Conservation (phyloP, 1,139 yeast genomes). For the Sugiyamaella xylanicola region DNA sequence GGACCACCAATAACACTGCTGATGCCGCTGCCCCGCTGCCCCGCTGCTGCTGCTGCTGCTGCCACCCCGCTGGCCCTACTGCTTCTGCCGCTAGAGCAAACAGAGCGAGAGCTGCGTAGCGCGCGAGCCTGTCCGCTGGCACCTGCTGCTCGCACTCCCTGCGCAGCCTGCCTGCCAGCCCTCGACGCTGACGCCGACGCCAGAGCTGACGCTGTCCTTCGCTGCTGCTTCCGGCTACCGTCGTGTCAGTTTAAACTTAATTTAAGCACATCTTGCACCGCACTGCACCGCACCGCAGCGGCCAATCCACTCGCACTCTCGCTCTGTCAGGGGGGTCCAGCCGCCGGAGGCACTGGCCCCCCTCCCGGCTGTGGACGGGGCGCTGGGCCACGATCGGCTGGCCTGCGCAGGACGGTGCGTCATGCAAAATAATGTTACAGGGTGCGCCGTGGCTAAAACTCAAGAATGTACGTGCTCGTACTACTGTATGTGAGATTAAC, state of each 20-base stretch:
- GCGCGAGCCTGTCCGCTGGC: too few relatives aligned
- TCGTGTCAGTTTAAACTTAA: neutral
- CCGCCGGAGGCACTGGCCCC: neutral
- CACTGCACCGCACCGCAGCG: neutral
- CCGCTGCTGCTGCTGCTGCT: too few relatives aligned
- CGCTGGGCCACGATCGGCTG: neutral
- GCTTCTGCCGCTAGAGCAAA: too few relatives aligned
- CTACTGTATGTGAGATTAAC: neutral
- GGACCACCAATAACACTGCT: too few relatives aligned
- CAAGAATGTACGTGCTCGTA: conserved; percentile 1
- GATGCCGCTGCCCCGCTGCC: too few relatives aligned
- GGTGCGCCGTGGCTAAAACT: conserved; percentile 15
- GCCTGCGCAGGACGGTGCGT: conserved; percentile 8
- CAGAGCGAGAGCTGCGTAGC: too few relatives aligned
- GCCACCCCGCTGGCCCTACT: too few relatives aligned
- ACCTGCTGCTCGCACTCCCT: too few relatives aligned
- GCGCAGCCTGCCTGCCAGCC: too few relatives aligned
- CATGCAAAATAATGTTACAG: conserved; percentile 17
- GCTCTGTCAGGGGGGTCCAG: neutral
- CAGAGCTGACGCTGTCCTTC: too few relatives aligned
- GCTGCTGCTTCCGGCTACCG: neutral
- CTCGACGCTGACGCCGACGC: too few relatives aligned
- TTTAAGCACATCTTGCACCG: neutral
- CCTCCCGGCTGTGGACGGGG: neutral
- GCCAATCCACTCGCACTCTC: too few relatives aligned